Base-by-base conservation (phyloP, 352 stramenopile genomes). In the Globisporangium paroecandrum region DNA sequence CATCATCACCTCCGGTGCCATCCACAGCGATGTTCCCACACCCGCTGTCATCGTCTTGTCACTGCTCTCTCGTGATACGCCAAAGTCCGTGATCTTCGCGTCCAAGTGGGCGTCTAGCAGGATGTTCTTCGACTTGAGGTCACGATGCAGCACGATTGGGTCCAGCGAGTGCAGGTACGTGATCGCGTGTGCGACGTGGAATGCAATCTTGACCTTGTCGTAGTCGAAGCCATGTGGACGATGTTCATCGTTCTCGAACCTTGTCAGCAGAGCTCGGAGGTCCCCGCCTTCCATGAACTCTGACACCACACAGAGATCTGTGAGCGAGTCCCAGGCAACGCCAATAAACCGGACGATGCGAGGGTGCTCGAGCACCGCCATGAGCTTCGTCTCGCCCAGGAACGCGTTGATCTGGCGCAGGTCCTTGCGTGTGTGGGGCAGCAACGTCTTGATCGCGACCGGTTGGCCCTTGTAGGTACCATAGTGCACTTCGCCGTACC, bases 31-130 rank as follows among this genome's bases (percentile, higher is more conserved):
- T 0, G 79, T 78, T 15, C 75, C 75, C 7, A 87, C 74, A 0
- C 73, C 77, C 4, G 65, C 69, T 1, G 77, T 85, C 79, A 88
- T 85, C 0, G 78, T 89, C 0, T 68, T 12, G 49, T 83, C 74
- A 41, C 68, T 73, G 36, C 74, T 71, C 7, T 61, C 32, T 8
- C 79, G 68, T 4, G 77, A 79, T 1, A 84, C 73, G 29, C 81
- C 81, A 69, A 89, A 89, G 65, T 87, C 79, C 20, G 77, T 79
- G 66, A 89, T 32, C 43, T 90, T 90, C 1, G 58, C 47, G 4
- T 70, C 63, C 27, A 41, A 38, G 4, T 38, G 2, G 32, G 29
- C 29, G 29, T 34, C 29, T 0, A 90, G 62, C 15, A 90, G 62
- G 25, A 90, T 75, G 62, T 90, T 36, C 32, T 36, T 36, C 7